Evolutionary conservation across 179 eudicot genomes (phyloP).

Genomic region (Corrigiola litoralis): DNA sequence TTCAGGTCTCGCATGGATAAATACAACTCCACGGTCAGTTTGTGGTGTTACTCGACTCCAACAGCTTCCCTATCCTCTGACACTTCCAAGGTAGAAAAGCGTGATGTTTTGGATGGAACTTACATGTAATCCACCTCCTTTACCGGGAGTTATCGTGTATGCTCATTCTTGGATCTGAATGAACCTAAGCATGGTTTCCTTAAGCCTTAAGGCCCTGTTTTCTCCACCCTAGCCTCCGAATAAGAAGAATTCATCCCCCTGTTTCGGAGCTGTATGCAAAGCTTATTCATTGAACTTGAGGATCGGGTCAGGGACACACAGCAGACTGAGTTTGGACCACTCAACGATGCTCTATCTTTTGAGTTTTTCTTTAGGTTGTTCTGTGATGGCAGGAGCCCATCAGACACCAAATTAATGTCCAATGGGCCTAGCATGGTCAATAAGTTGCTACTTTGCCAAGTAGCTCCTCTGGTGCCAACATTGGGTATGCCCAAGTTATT

Average conservation of each 20-base stretch:
- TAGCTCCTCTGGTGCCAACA: constrained; percentile 36
- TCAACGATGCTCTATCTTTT: constrained; percentile 34
- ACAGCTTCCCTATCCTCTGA: constrained; percentile 59
- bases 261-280: constrained; percentile 23
- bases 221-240: constrained; percentile 21
- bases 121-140: constrained; percentile 46
- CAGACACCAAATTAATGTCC: constrained; percentile 18
- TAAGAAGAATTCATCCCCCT: constrained; percentile 31
- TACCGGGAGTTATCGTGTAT: constrained; percentile 51
- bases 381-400: constrained; percentile 29
- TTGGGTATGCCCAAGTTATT: constrained; percentile 39
- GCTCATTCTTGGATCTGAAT: constrained; percentile 58
- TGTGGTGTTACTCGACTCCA: constrained; percentile 49
- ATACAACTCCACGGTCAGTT: constrained; percentile 52
- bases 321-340: constrained; percentile 27
- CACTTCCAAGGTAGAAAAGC: constrained; percentile 53
- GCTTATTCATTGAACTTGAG: constrained; percentile 33
- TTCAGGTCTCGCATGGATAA: constrained; percentile 41
- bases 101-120: constrained; percentile 55
- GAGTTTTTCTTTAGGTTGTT: constrained; percentile 42
- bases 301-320: constrained; percentile 12
- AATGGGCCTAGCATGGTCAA: constrained; percentile 37
- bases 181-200: constrained; percentile 46
- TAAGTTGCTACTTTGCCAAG: constrained; percentile 38
- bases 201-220: constrained; percentile 28